These are phyloP conservation scores for Cornus kousa DNA, from an alignment of 148 eudicot genomes.

Conservation along the genomic window DNA sequence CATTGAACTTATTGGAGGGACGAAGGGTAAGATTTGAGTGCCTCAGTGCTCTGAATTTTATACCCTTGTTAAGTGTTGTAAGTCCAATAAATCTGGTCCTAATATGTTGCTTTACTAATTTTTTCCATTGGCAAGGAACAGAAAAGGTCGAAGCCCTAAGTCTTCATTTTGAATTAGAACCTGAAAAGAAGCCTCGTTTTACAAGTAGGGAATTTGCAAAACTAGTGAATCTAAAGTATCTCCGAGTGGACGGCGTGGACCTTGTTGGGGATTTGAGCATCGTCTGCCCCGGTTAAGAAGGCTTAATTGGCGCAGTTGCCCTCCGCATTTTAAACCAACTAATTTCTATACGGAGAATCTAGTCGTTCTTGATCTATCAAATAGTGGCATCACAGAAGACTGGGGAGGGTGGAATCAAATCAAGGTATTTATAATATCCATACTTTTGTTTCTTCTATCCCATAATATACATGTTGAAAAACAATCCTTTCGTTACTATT, in stretches of 20 bases:
- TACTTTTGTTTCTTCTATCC: neutral
- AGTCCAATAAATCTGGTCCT: too few species aligned
- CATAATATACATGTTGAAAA: neutral
- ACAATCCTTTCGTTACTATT: too few species aligned
- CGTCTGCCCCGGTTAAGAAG: neutral
- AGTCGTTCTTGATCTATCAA: neutral
- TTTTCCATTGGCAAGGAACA: neutral
- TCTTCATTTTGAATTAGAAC: too few species aligned
- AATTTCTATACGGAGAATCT: neutral
- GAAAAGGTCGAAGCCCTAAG: neutral
- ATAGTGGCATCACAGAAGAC: too few species aligned
- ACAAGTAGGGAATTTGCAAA: too few species aligned
- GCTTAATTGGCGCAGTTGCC: neutral
- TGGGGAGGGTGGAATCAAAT: neutral
- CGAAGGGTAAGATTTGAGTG: neutral
- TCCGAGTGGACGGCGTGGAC: neutral
- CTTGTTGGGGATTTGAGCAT: neutral
- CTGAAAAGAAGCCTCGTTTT: too few species aligned
- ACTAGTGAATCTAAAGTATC: too few species aligned
- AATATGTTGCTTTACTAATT: too few species aligned
- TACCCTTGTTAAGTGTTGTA: too few species aligned
- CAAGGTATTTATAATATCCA: neutral
- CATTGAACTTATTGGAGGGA: neutral
- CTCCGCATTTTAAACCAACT: neutral
- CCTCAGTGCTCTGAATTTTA: too few species aligned